Conservation (phyloP, 208 protist species). For the Crithidia brevicula region DNA sequence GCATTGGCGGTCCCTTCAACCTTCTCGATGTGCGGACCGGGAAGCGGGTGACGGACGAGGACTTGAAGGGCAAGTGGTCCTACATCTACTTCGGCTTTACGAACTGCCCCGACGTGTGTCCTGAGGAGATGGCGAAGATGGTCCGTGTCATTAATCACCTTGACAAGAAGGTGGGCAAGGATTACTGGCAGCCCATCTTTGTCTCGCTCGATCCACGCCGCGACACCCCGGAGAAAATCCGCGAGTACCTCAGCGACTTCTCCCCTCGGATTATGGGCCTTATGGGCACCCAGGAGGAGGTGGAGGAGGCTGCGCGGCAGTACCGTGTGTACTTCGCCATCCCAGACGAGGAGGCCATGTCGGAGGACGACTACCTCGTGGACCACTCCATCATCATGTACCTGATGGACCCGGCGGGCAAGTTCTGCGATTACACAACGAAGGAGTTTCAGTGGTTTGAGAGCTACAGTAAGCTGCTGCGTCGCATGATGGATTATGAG, state of each 20-base stretch:
- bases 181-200: conserved; percentile 93
- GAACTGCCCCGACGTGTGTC: conserved; percentile 97
- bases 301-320: conserved; percentile 74
- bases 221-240: conserved; percentile 82
- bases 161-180: conserved; percentile 77
- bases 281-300: conserved; percentile 86
- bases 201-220: conserved; percentile 94
- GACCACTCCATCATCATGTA: conserved; percentile 97
- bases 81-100: conserved; percentile 98
- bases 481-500: conserved; percentile 84
- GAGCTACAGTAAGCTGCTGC: conserved; percentile 81
- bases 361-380: conserved; percentile 94
- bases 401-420: conserved; percentile 89
- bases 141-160: conserved; percentile 75
- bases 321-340: conserved; percentile 94
- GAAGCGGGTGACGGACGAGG: conserved; percentile 65
- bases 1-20: conserved; percentile 80
- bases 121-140: conserved; percentile 96
- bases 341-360: conserved; percentile 75
- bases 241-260: conserved; percentile 92
- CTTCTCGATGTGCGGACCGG: conserved; percentile 63
- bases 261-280: conserved; percentile 91
- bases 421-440: conserved; percentile 91
- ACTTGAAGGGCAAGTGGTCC: conserved; percentile 91
- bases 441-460: conserved; percentile 91